These are phyloP conservation scores for Talaromyces amestolkiae DNA, from an alignment of 2,329 filamentous ascomycete species.

Conservation along the genomic window DNA sequence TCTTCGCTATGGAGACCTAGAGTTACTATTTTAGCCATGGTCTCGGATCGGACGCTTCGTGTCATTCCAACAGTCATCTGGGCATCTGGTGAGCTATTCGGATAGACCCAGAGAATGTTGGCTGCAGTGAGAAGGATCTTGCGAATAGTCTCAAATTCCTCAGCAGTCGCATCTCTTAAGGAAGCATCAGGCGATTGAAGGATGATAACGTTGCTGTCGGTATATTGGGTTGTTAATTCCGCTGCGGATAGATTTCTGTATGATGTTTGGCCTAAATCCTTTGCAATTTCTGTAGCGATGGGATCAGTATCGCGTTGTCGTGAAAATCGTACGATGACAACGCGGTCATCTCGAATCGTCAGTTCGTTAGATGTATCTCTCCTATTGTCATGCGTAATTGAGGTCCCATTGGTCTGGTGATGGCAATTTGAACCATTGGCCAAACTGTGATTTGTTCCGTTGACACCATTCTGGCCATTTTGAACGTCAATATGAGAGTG, in stretches of 20 bases:
- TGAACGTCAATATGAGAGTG: neutral
- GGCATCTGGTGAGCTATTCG: slow-evolving; percentile 24
- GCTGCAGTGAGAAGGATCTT: slow-evolving; percentile 23
- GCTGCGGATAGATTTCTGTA: neutral
- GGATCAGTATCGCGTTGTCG: neutral
- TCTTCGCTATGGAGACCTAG: slow-evolving; percentile 25
- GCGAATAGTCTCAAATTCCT: slow-evolving; percentile 19
- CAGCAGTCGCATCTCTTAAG: neutral
- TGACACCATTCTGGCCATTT: neutral
- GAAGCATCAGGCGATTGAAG: slow-evolving; percentile 10
- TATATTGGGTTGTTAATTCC: neutral
- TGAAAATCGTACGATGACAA: neutral
- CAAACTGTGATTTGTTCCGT: neutral
- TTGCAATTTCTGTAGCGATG: neutral
- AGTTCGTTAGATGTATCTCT: neutral
- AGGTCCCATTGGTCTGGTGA: neutral
- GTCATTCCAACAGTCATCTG: slow-evolving; percentile 31
- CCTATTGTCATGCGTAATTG: no score
- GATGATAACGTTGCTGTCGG: slow-evolving; percentile 5
- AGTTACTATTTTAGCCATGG: slow-evolving; percentile 25
- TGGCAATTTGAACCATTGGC: neutral
- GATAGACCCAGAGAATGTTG: slow-evolving; percentile 28
- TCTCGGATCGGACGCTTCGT: slow-evolving; percentile 28
- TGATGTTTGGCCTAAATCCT: neutral
- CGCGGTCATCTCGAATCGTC: neutral